Evolutionary conservation across 495 filamentous ascomycete genomes (phyloP), one percentile per base, ranked within the genome.

Genomic region (Aspergillus leporis): DNA sequence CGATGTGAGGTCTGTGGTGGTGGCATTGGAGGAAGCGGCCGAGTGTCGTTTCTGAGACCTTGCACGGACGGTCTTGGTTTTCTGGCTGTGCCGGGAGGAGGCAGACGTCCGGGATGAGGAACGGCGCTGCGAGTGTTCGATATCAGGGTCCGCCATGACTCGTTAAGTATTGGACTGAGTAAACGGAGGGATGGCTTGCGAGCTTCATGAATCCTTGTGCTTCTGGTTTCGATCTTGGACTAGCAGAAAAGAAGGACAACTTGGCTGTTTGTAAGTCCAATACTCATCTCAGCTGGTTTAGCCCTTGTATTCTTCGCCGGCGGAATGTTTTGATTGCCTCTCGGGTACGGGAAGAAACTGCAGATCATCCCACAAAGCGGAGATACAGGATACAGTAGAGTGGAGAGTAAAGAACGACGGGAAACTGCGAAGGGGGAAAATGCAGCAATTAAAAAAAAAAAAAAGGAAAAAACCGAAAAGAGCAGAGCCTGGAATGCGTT

Each of bases 1-100:
- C n/a, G 90, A 94, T 36, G 88, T 93, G 38, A 96, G 80, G 45
- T 80, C 77, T 47, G 74, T 77, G 7, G 74, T 67, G 12, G 65
- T 70, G 34, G 65, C 51, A 53, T 75, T 73, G 9, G 77, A 77
- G 2, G 75, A 77, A 8, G 43, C 21, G 46, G 70, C 70, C 13
- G 77, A 80, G 47, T 73, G 67, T 21, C 77, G 74, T 65, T 80
- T 80, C 55, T 74, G 71, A 5, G 67, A 56, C 47, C 70, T 73
- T 13, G 68, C 61, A 16, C 74, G 73, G 21, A 70, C 56, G 23
- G 69, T 60, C 56, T 63, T 75, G 65, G 68, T 58, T 65, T 70
- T 76, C 62, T 76, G 73, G 60, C 77, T 78, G 38, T 68, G 69
- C 57, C 68, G 73, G 38, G 77, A 80, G 23, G 71, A 73, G 23